Evolutionary conservation across 352 stramenopile genomes (phyloP), one percentile per base, ranked within the genome.

Genomic region (Globisporangium emineosum): DNA sequence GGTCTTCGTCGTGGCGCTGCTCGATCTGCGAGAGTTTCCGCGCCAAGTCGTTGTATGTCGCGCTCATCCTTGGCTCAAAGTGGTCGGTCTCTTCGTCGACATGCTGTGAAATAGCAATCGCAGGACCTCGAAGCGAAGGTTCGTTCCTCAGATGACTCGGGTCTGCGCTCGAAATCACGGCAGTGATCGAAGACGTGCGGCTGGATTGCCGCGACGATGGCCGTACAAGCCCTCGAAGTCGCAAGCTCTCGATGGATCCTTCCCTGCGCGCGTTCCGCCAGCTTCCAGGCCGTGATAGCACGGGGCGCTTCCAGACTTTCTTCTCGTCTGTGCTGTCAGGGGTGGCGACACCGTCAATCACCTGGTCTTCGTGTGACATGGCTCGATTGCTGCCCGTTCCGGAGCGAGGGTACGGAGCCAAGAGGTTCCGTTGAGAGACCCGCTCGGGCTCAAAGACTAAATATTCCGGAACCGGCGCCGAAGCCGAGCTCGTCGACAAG

Each of bases 391-490:
- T 57, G 17, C 45, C n/a, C 43, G 13, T 42, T 15, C 8, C 35
- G 10, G 49, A 50, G 3, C 66, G 61, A 51, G 49, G 33, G 10
- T 68, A 66, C 12, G 50, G 71, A 69, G 15, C 62, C 0, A 81
- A 53, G 32, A 89, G 51, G n/a, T 91, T 67, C 3, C 81, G 74
- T 58, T 87, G 76, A n/a, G 81, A 89, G 45, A 88, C 70, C 5
- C 81, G 75, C 2, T 91, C 81, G 2, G 81, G 79, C 52, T 91
- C 81, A 49, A 83, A 86, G 2, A 70, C 68, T 59, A 90, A 61
- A 17, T 64, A 75, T 19, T 73, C 61, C 12, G 63, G 37, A 57
- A 15, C 35, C 9, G 9, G n/a, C 53, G 8, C 27, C 13, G 10
- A 56, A 10, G 35, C 40, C 8, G 53, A 67, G 2, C 33, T 33